Evolutionary conservation across 352 stramenopile genomes (phyloP), one percentile per base, ranked within the genome.

Genomic region (Phytophthora uliginosa): DNA sequence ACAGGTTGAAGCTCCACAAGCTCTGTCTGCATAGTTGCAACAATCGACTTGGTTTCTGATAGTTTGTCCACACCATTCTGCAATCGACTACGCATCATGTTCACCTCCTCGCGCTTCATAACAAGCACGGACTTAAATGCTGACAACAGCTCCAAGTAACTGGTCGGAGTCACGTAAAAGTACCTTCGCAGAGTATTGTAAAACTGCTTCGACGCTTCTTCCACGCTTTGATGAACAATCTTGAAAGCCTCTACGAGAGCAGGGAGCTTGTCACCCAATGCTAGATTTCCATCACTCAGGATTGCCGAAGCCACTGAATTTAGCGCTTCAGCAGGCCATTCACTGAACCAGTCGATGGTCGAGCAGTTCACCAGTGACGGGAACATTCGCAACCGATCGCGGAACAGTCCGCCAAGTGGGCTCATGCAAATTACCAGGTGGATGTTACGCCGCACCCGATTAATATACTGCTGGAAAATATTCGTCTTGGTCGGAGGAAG

Each of bases 151-250:
- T 98, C 94, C 38, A 98, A 73, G 51, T 98, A 98, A 53, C 86
- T 97, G 3, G 95, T 98, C 13, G 95, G 95, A 13, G 95, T 98
- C 31, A 98, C 95, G 79, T 98, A 98, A 63, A 97, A 97, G 72
- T 97, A 96, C 7, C 95, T 73, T 20, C 92, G 80, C 33, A 98
- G 70, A 8, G 83, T 83, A 17, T 94, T 87, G 66, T 94, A 95
- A 63, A 98, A 98, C 42, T 96, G 84, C 42, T 93, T 89, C 0
- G 88, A 96, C 20, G 79, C 85, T 18, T 87, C 81, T 63, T 97
- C 93, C 12, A 98, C 94, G 54, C 83, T 97, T 66, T 98, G 89
- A 59, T 98, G 95, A 9, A 98, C 94, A 33, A 90, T 84, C 62
- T 95, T 88, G 33, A 95, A 93, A 13, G 90, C 80, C 53, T 89